Conservation (phyloP, 1,284 basidiomycete genomes). For the Cutaneotrichosporon curvatum region DNA sequence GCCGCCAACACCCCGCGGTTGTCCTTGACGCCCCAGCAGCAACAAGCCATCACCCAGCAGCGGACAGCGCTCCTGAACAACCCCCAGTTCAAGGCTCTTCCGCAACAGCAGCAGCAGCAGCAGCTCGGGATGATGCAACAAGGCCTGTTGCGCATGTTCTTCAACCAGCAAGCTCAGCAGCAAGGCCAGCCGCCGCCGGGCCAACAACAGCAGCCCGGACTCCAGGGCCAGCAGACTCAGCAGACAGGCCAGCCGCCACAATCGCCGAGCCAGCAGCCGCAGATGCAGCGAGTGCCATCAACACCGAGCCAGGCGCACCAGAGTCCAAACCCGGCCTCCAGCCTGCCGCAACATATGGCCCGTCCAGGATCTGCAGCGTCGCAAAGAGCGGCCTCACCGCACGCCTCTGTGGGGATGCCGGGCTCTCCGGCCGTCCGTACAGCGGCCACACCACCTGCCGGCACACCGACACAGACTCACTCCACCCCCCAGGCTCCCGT, state of each 20-base stretch:
- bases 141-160: constrained; percentile 23
- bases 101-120: constrained; percentile 32
- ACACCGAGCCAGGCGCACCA: constrained; percentile 17
- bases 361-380: constrained; percentile 37
- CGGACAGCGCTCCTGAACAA: constrained; percentile 16
- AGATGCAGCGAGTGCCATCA: neutral
- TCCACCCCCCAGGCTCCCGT: too few species aligned
- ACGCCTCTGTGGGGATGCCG: constrained; percentile 12
- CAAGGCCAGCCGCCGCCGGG: constrained; percentile 23
- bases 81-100: constrained; percentile 25
- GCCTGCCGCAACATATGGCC: constrained; percentile 39
- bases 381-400: constrained; percentile 30
- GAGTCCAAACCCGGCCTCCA: constrained; percentile 26
- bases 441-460: neutral
- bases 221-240: constrained; percentile 20
- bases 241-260: constrained; percentile 7
- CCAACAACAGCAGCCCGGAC: constrained; percentile 21
- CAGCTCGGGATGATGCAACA: constrained; percentile 30
- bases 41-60: constrained; percentile 26
- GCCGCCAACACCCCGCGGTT: constrained; percentile 9
- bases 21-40: constrained; percentile 28
- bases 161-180: constrained; percentile 17
- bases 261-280: constrained; percentile 3
- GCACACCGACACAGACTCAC: too few species aligned
- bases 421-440: constrained; percentile 21